Percentiles rank a stretch among this genome's conserved stretches.
These are phyloP conservation scores for Daedalea quercina DNA, from an alignment of 768 basidiomycete genomes.

Conservation along the genomic window DNA sequence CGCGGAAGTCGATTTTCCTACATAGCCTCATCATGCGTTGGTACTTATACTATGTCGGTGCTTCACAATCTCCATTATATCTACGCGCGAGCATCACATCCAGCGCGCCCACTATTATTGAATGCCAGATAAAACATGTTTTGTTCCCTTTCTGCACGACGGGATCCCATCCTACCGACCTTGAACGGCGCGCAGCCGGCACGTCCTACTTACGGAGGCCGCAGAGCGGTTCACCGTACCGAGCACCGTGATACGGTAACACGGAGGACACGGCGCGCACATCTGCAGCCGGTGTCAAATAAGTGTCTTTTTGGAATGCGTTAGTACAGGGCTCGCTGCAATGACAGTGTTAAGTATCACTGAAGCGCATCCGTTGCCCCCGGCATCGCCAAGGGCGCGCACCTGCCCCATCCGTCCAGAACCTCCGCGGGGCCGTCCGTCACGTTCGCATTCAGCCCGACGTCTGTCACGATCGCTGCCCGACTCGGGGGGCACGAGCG, in stretches of 20 bases:
- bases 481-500: neutral
- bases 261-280: too few species aligned
- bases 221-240: too few species aligned
- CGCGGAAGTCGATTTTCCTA: too few species aligned
- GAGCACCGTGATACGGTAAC: too few species aligned
- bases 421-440: neutral
- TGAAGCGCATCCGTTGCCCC: neutral
- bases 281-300: neutral
- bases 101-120: too few species aligned
- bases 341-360: too few species aligned
- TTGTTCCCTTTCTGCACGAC: neutral
- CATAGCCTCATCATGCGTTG: too few species aligned
- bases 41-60: too few species aligned
- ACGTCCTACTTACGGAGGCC: too few species aligned
- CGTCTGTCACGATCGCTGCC: neutral
- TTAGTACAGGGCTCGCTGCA: neutral
- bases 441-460: too few species aligned
- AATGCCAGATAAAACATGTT: neutral
- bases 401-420: neutral
- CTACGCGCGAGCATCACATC: too few species aligned
- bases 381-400: neutral
- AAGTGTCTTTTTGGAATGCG: neutral
- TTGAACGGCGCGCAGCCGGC: neutral
- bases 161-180: neutral
- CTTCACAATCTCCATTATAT: too few species aligned